These are phyloP conservation scores for Simmondsia chinensis DNA, from an alignment of 148 eudicot genomes.

Conservation along the genomic window DNA sequence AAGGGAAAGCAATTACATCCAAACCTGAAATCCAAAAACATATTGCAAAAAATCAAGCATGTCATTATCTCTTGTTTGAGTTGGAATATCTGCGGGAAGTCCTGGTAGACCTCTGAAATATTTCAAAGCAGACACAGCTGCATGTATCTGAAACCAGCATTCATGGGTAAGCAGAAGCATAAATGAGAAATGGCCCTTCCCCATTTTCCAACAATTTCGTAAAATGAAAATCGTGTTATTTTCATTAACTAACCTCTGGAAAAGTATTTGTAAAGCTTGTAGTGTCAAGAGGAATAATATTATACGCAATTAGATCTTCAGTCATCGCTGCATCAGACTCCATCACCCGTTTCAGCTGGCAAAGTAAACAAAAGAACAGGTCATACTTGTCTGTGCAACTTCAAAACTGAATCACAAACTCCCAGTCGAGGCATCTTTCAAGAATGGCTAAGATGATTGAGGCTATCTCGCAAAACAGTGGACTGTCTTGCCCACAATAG, in stretches of 20 bases:
- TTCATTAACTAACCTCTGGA: slow-evolving; percentile 52
- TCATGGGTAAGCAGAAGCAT: slow-evolving; percentile 8
- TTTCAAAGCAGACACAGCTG: slow-evolving; percentile 75
- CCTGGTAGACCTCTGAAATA: slow-evolving; percentile 55
- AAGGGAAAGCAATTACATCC: slow-evolving; percentile 2
- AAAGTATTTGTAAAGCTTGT: slow-evolving; percentile 52
- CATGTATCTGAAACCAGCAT: slow-evolving; percentile 55
- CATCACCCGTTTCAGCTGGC: slow-evolving; percentile 83
- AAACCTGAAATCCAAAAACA: slow-evolving; percentile 95
- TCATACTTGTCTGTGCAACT: neutral
- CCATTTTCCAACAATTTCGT: neutral
- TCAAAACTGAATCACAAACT: neutral
- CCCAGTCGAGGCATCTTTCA: neutral
- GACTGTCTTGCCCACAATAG: no score
- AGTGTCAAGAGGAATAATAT: slow-evolving; percentile 86
- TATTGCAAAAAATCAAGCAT: slow-evolving; percentile 89
- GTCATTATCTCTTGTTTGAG: slow-evolving; percentile 65
- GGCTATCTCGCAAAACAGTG: no score
- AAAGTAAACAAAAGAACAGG: slow-evolving; percentile 1
- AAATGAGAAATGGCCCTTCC: neutral
- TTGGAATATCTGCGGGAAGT: slow-evolving; percentile 58
- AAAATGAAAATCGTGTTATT: neutral
- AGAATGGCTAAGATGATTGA: no score
- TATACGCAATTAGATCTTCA: slow-evolving; percentile 84
- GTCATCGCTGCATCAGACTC: slow-evolving; percentile 97